These are phyloP conservation scores for Phytophthora hibernalis DNA, from an alignment of 352 stramenopile genomes.

Conservation along the genomic window DNA sequence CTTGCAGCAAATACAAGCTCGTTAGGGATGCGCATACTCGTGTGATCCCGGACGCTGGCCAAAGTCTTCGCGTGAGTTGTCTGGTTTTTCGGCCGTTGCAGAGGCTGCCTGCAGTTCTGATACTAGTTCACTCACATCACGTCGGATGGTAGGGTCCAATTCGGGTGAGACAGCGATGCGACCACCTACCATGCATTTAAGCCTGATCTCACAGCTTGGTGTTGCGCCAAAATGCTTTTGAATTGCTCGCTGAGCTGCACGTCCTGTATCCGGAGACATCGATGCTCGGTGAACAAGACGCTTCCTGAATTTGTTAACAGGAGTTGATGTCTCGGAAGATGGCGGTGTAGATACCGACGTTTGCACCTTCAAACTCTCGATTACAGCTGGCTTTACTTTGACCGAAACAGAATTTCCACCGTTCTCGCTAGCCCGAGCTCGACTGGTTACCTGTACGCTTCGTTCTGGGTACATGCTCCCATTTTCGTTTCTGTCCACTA, in stretches of 20 bases:
- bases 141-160: constrained; percentile 64
- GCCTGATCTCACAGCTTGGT: constrained; percentile 76
- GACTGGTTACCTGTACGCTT: not conserved
- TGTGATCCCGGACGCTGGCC: constrained; percentile 85
- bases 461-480: not conserved
- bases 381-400: constrained; percentile 20
- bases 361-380: constrained; percentile 34
- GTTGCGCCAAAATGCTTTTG: constrained; percentile 74
- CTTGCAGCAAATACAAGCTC: constrained; percentile 80
- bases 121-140: constrained; percentile 68
- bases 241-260: constrained; percentile 67
- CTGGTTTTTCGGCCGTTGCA: constrained; percentile 68
- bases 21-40: constrained; percentile 76
- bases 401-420: constrained; percentile 2
- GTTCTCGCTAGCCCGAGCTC: not conserved
- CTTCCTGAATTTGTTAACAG: constrained; percentile 34
- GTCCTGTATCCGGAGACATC: constrained; percentile 58
- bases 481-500: constrained; percentile 19
- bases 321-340: constrained; percentile 24
- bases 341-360: constrained; percentile 21
- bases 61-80: constrained; percentile 67
- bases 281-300: constrained; percentile 44
- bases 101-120: constrained; percentile 73
- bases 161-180: constrained; percentile 69
- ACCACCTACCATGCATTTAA: constrained; percentile 77